Base-by-base conservation (phyloP, 176 grass and related monocot species). In the Cenchrus americanus region DNA sequence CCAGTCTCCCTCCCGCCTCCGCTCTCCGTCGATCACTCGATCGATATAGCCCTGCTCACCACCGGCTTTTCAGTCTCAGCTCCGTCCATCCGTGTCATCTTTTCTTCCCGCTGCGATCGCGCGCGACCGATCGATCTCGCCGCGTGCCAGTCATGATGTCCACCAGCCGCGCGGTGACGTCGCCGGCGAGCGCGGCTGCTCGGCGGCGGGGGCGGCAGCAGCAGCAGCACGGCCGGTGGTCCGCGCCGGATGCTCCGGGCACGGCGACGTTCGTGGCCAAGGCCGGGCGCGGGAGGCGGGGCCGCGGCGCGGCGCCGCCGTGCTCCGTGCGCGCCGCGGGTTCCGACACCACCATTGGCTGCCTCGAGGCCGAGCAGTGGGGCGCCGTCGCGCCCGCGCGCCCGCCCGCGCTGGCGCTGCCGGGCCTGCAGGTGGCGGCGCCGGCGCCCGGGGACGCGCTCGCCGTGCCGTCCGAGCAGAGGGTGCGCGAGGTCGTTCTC, bases 401-500 rank as follows among this genome's bases (percentile, higher is more conserved):
- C n/a, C n/a, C n/a, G 26, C 10, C 17, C 14, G 2, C 42, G 7
- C 78, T 70, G 5, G 34, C 65, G 26, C 74, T 54, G 19, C 73
- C 69, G 46, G 62, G 79, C 26, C 58, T 94, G 41, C 66, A 70
- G 30, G 64, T 78, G 1, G 75, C 69, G 53, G 74, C 70, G 15
- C 73, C 83, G 7, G 75, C 40, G 50, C 10, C 19, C 71, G 90
- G 52, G n/a, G 91, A 15, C 22, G 80, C 77, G 69, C 2, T 71
- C 10, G 66, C 70, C 42, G 62, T 84, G 62, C 85, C 91, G 58
- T 71, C 85, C 18, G 91, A 91, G 87, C 78, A 98, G 87, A 95
- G 76, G 83, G 96, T 95, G 75, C 90, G 80, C 76, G 80, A 98
- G 47, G 83, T 98, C 43, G 91, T 98, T 17, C 17, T 98, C 53